A percentile compares a stretch with the other conserved stretches of the same genome.
Conservation (phyloP, 148 eudicot species). For the Rhododendron ovatum region DNA sequence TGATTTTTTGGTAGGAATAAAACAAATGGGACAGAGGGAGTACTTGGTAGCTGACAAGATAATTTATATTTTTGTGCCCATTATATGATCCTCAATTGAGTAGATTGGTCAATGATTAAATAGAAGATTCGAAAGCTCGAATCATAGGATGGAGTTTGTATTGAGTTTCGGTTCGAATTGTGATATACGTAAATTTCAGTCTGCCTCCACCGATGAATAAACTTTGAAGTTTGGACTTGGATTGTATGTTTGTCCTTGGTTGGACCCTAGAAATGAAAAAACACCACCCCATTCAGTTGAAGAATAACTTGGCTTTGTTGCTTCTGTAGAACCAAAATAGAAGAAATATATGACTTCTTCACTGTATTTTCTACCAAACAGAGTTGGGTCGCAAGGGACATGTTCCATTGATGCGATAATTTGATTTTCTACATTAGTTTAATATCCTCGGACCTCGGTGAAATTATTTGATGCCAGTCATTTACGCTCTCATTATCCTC, state of each 20-base stretch:
- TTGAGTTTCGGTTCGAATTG: neutral
- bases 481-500: conserved; percentile 6
- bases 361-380: neutral
- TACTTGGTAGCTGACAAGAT: neutral
- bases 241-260: neutral
- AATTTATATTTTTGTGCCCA: neutral
- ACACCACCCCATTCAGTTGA: neutral
- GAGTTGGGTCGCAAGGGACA: neutral
- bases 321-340: neutral
- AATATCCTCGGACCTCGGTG: neutral
- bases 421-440: neutral
- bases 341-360: neutral
- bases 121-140: neutral
- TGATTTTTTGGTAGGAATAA: neutral
- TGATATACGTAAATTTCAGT: neutral
- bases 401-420: neutral
- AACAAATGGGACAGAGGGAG: neutral
- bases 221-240: neutral
- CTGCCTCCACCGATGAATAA: neutral
- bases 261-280: neutral
- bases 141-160: neutral
- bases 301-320: neutral
- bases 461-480: neutral
- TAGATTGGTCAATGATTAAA: neutral
- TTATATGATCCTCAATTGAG: neutral